Percentiles rank a stretch among this genome's conserved stretches.
These are phyloP conservation scores for Xylaria sp. DNA, from an alignment of 2,329 filamentous ascomycete species.

Conservation along the genomic window DNA sequence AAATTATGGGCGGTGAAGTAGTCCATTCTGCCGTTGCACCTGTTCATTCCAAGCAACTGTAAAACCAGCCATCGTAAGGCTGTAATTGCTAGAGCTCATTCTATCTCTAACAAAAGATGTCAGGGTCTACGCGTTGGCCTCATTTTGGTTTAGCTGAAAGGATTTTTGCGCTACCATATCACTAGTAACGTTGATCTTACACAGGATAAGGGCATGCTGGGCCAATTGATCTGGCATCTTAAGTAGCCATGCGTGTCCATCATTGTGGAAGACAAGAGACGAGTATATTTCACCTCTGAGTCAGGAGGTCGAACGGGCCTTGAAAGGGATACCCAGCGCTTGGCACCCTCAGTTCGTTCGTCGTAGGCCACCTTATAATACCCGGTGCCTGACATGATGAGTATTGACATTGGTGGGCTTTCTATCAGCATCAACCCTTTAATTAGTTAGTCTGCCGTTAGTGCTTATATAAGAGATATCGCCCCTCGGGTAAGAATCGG, in stretches of 20 bases:
- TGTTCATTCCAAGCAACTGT: background rate
- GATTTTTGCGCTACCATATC: background rate
- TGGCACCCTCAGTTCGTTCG: background rate
- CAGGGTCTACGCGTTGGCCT: background rate
- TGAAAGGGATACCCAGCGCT: background rate
- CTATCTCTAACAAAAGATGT: background rate
- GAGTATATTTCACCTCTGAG: too few relatives aligned
- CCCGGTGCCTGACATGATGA: background rate
- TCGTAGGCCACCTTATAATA: background rate
- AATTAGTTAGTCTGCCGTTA: conserved; percentile 1
- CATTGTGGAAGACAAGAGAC: background rate
- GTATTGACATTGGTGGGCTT: background rate
- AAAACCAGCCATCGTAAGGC: background rate
- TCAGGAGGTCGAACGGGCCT: too few relatives aligned
- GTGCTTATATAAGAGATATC: conserved; percentile 12
- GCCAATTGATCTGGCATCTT: background rate
- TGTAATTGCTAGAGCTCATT: background rate
- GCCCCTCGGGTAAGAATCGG: background rate
- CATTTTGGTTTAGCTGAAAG: background rate
- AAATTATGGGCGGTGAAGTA: background rate
- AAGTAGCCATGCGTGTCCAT: conserved; percentile 5
- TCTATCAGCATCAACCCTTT: background rate
- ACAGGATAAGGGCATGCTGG: background rate
- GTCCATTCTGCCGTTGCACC: background rate
- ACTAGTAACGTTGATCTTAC: background rate